Evolutionary conservation across 805 yeast genomes (phyloP), one percentile per base, ranked within the genome.

Genomic region (Jamesozyma piceae): DNA sequence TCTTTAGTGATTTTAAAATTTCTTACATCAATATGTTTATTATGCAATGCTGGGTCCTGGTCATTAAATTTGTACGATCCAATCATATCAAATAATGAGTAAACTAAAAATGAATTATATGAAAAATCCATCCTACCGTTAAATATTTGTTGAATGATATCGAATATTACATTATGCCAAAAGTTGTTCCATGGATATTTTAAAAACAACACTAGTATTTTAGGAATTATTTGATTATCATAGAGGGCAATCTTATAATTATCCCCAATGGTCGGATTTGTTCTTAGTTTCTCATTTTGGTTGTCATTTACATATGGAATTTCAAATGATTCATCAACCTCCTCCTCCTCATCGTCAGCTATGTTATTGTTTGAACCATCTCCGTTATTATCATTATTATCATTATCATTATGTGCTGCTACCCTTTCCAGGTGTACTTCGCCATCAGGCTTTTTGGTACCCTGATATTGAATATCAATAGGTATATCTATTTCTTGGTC

Each of bases 171-270:
- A 55, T 90, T 90, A 64, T 90, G 97, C 68, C 90, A 74, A 55
- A 90, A 89, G 57, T 90, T 90, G 62, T 90, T 90, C 96, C 97
- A 90, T 5, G 96, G 95, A 60, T 80, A 88, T 49, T 73, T 67
- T 63, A 88, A 81, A 55, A 90, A 85, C 73, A 83, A 77, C 20
- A 71, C 62, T 26, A 88, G 63, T 15, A 88, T 78, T 14, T 77
- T 72, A 20, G 75, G 65, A 28, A 87, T 71, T 46, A 88, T 78
- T 21, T 73, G 71, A 62, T 77, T 80, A 55, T 90, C 95, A 44
- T 78, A 74, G 19, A 90, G 66, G 38, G 86, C 78, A 41, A 86
- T 82, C 61, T 90, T 90, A 54, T 89, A 75, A 49, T 70, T 73
- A 58, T 90, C 97, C 17, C 97, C 97, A 35, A 85, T 78, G 22